Percentiles rank a stretch among this genome's conserved stretches.
Conservation (phyloP, 768 basidiomycete species). For the Lactifluus echinatus region DNA sequence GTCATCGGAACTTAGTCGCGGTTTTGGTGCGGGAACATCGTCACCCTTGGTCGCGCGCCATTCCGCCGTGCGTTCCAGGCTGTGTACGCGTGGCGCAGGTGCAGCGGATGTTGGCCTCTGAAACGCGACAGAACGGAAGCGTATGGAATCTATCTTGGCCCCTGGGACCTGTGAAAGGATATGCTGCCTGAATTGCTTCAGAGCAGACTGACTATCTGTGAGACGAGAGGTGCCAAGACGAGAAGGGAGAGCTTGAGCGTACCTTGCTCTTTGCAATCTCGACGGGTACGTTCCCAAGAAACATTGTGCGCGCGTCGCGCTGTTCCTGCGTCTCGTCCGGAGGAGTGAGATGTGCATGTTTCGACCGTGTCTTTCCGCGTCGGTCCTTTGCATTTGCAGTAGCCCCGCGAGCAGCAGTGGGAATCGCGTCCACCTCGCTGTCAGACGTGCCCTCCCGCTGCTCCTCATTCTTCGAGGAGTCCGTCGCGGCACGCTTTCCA, state of each 20-base stretch:
- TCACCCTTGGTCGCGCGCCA: slow-evolving; percentile 39
- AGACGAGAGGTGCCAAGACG: not conserved
- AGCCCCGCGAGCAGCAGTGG: slow-evolving; percentile 61
- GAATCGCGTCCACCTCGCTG: slow-evolving; percentile 29
- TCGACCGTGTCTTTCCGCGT: slow-evolving; percentile 25
- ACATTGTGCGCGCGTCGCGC: slow-evolving; percentile 77
- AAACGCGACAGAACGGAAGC: slow-evolving; percentile 92
- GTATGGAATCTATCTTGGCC: slow-evolving; percentile 83
- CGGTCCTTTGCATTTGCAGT: slow-evolving; percentile 29
- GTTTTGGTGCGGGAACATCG: slow-evolving; percentile 30
- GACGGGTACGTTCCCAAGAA: slow-evolving; percentile 81
- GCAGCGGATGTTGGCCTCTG: slow-evolving; percentile 56
- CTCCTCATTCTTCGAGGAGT: slow-evolving; percentile 17
- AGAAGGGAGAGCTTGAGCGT: slow-evolving; percentile 23
- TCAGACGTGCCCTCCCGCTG: slow-evolving; percentile 27
- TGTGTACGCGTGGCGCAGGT: slow-evolving; percentile 38
- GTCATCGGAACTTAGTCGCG: slow-evolving; percentile 62
- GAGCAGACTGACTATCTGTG: slow-evolving; percentile 42
- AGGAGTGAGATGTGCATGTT: slow-evolving; percentile 43
- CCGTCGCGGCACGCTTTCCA: slow-evolving; percentile 12
- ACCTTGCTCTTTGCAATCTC: slow-evolving; percentile 75
- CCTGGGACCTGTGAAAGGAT: slow-evolving; percentile 61
- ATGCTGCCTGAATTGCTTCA: slow-evolving; percentile 71
- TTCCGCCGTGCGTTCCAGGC: slow-evolving; percentile 46
- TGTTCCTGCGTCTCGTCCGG: slow-evolving; percentile 62